These are phyloP conservation scores for Dacryopinax spathularia DNA, from an alignment of 768 basidiomycete genomes.

Conservation along the genomic window DNA sequence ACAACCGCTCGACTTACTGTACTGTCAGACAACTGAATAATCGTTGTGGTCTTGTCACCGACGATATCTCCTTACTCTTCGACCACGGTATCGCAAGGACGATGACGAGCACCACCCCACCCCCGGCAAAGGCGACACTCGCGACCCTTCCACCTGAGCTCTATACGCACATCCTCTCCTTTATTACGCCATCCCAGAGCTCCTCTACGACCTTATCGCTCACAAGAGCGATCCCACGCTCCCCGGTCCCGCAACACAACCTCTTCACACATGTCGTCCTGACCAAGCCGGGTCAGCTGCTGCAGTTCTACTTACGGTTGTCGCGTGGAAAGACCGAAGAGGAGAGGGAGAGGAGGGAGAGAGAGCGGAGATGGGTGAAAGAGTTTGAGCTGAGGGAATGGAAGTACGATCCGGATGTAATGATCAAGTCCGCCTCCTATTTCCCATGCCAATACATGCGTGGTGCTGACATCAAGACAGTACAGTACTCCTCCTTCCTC, in stretches of 20 bases:
- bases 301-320: slow-evolving; percentile 43
- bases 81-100: no score
- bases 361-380: slow-evolving; percentile 31
- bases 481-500: slow-evolving; percentile 30
- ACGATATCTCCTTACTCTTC: no score
- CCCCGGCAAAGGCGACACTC: slow-evolving; percentile 19
- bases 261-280: slow-evolving; percentile 50
- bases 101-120: slow-evolving; percentile 13
- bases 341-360: slow-evolving; percentile 11
- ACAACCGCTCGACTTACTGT: neutral
- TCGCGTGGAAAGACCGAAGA: slow-evolving; percentile 17
- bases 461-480: slow-evolving; percentile 30
- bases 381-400: slow-evolving; percentile 45
- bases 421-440: slow-evolving; percentile 34
- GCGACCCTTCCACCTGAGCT: slow-evolving; percentile 49
- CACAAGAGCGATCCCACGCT: slow-evolving; percentile 45
- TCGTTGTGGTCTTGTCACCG: neutral
- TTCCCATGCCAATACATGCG: neutral
- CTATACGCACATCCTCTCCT: slow-evolving; percentile 42
- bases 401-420: slow-evolving; percentile 58
- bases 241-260: slow-evolving; percentile 40
- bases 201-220: slow-evolving; percentile 47
- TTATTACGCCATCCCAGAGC: slow-evolving; percentile 33
- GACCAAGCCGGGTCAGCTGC: slow-evolving; percentile 36
- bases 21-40: neutral